Base-by-base conservation (phyloP, 1,139 yeast species). In the Taiozyma sp. region DNA sequence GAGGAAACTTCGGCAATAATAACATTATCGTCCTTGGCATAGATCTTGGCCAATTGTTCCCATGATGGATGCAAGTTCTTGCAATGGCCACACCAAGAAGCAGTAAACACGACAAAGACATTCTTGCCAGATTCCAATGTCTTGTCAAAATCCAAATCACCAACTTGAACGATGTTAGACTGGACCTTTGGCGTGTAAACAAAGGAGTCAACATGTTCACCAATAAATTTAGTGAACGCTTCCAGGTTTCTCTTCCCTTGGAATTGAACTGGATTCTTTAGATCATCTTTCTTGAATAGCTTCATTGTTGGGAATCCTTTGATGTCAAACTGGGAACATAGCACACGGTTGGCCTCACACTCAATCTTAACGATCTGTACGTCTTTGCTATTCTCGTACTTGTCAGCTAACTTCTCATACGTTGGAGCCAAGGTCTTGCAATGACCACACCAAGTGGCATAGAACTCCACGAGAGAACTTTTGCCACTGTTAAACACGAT, bases 51-150 rank as follows among this genome's bases (percentile, higher is more conserved):
- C 61, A 93, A 79, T 67, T 88, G 87, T 65, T 88, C 96, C 79
- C 88, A 93, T 51, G 74, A 90, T 50, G 99, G 99, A 21, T 91
- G 97, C 62, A 93, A 78, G 56, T 80, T 80, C 77, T 93, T 90
- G 77, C 99, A 93, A 75, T 93, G 97, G 21, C 98, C 98, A 77
- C 98, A 93, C 98, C 99, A 93, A 62, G 98, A 97, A 30, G 99
- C 99, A 67, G 84, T 93, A 73, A 93, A 90, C 73, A 93, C 97
- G 41, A 95, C 93, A 63, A 93, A 79, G 34, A 88, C 95, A 44
- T 55, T 54, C 48, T 60, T 60, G 16, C 62, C 65, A 43, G 57
- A 52, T n/a, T 55, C 35, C 8, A 59, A 26, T 14, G 49, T 49
- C 26, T 55, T 55, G 21, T 62, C 63, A 47, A 60, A 60, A 49